A percentile compares a stretch with the other conserved stretches of the same genome.
Conservation (phyloP, 2,329 filamentous ascomycete species). For the Dactylellina drechsleri region DNA sequence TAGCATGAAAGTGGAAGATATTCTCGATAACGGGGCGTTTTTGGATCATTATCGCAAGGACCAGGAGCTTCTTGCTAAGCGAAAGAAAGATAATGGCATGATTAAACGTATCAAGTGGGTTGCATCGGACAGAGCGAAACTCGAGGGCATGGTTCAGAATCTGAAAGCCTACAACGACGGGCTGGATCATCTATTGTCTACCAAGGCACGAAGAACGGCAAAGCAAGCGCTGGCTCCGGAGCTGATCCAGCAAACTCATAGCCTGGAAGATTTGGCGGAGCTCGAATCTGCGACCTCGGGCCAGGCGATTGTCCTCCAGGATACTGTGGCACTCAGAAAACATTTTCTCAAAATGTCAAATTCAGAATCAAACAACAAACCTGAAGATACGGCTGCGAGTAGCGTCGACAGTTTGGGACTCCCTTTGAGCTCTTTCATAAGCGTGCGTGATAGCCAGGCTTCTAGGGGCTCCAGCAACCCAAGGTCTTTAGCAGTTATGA, state of each 20-base stretch:
- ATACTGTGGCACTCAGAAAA: background rate
- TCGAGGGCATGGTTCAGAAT: background rate
- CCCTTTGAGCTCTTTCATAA: background rate
- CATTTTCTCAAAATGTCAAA: background rate
- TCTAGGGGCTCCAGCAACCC: background rate
- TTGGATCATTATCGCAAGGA: background rate
- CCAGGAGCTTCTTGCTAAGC: background rate
- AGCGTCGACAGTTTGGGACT: background rate
- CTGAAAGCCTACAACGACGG: background rate
- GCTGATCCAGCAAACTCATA: background rate
- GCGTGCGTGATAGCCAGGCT: background rate
- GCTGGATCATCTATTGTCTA: background rate
- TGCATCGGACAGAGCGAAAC: background rate
- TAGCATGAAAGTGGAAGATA: background rate
- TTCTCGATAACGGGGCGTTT: background rate
- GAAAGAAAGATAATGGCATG: background rate
- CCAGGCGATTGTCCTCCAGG: background rate
- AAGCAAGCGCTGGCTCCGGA: background rate
- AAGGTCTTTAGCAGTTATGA: background rate
- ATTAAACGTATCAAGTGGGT: slow-evolving; percentile 3
- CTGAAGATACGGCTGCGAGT: background rate
- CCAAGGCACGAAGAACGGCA: background rate
- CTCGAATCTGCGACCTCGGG: background rate
- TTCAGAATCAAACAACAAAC: background rate
- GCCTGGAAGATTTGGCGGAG: background rate